Evolutionary conservation across 1,284 basidiomycete species (phyloP).

Genomic region (Gomphus bonarii): DNA sequence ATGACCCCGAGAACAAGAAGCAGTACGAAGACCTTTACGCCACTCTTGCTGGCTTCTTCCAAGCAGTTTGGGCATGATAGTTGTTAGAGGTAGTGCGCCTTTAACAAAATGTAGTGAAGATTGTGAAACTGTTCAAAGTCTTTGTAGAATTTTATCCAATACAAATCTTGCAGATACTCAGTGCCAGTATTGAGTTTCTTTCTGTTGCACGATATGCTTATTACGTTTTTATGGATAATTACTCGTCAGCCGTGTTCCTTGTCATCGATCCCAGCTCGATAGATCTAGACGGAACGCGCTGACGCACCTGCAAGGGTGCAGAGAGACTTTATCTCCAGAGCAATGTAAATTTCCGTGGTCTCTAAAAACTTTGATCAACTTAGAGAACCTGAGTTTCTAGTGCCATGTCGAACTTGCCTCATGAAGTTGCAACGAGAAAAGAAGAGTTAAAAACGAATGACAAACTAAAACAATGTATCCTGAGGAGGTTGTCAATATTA

Average conservation of each 20-base stretch:
- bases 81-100: neutral
- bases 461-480: constrained; percentile 9
- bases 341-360: no score
- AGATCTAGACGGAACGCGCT: no score
- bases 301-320: no score
- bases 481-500: neutral
- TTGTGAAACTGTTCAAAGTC: neutral
- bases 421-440: neutral
- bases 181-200: no score
- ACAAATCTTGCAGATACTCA: neutral
- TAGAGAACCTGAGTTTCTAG: neutral
- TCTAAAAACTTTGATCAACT: no score
- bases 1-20: constrained; percentile 52
- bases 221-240: no score
- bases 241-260: no score
- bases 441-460: neutral
- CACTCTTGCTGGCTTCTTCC: constrained; percentile 42
- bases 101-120: neutral
- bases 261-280: no score
- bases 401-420: neutral
- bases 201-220: no score
- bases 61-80: constrained; percentile 16
- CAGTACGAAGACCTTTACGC: constrained; percentile 59
- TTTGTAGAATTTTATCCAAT: neutral
- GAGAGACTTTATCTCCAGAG: no score